Base-by-base conservation (phyloP, 805 yeast species). In the Blastobotrys americana region DNA sequence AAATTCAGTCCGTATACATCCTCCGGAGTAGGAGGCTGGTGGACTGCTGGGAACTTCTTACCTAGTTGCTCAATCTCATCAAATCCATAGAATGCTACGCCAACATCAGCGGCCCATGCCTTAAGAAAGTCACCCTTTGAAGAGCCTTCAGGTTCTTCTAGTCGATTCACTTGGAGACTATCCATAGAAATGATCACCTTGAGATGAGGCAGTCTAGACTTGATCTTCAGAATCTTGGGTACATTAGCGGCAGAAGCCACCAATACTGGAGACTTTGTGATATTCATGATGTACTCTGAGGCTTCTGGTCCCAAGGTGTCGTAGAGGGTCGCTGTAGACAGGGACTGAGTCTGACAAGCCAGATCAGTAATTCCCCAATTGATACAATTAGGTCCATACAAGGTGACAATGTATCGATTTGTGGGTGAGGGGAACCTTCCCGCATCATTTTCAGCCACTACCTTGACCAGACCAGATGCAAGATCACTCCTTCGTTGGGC, bases 361-460 rank as follows among this genome's bases (percentile, higher is more conserved):
- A 82, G 60, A 63, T 84, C 93, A 22, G 83, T 62, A 16, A 82
- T 58, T 25, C 72, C 69, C 93, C 93, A 84, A 61, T 83, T 55
- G 53, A 42, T 64, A 62, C 48, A 61, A 57, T 50, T 49, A 16
- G 58, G 69, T 60, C 44, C 62, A 44, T 48, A 60, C 58, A 49
- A 47, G 51, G 42, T 51, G n/a, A 52, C 52, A 23, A 43, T 37
- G 48, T 48, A 52, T 4, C 44, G 40, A 36, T 43, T 35, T 8
- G 20, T 37, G 18, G 47, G 35, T 37, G 9, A 38, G 40, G n/a
- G 47, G 19, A 44, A 44, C 42, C 55, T 45, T 41, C 49, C 62
- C 41, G 47, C 61, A 34, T 59, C 58, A 34, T 54, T 51, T 40
- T 45, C 39, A 20, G 37, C 39, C 8, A 77, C 74, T 28, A 71